Evolutionary conservation across 768 basidiomycete genomes (phyloP), one percentile per base, ranked within the genome.

Genomic region (Trametes villosa): DNA sequence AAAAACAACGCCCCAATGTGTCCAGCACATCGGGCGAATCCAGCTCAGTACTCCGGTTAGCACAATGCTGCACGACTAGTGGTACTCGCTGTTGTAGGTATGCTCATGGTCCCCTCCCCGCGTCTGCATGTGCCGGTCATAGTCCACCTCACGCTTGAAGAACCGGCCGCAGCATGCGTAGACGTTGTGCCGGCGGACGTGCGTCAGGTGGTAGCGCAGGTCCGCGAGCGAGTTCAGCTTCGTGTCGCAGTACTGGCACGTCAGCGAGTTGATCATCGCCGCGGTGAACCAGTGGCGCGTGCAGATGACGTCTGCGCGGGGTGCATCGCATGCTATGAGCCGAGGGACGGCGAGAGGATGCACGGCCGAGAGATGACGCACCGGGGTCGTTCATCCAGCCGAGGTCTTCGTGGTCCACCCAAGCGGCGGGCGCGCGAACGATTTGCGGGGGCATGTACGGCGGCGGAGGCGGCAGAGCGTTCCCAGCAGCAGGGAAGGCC

Each of bases 161-260:
- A 72, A 69, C 27, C 67, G 62, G 5, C 70, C 70, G 40, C 71
- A 72, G 58, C 71, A 72, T 13, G 69, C 68, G 52, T 62, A 72
- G 20, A 72, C 67, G 9, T 52, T 30, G 48, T 72, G 71, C 33
- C 58, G 45, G 4, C 62, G 59, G 17, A 67, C 68, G 31, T 64
- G 58, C 9, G 36, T 30, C 13, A 72, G 65, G 57, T 72, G 71
- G 49, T 70, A 67, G 31, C 65, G 67, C 49, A 72, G 61, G 55
- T 67, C 70, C 24, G 65, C 63, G 29, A 72, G 50, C 24, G 69
- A 70, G 48, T 57, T 65, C 15, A 67, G 64, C 49, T 56, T 57
- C n/a, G 59, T 45, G 40, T 61, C 38, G 60, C 71, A 72, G 62
- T 72, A 72, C 53, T 65, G 59, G 57, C 71, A 72, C 22, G 59